Evolutionary conservation across 208 protist species (phyloP), one percentile per base, ranked within the genome.

Genomic region (Trypanosoma melophagium): DNA sequence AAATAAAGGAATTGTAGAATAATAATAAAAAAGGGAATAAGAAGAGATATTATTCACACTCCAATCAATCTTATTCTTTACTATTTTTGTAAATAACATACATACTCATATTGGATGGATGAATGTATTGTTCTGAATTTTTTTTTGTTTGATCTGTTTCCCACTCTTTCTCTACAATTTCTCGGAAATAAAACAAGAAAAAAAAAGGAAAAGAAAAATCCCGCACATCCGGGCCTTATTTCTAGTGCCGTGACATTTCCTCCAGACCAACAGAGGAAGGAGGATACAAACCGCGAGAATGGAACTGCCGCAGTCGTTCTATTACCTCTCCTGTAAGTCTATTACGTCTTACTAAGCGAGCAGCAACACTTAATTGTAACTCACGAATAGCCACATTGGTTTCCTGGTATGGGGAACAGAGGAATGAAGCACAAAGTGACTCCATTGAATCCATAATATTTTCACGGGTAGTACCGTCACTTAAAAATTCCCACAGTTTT

Each of bases 221-320:
- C n/a, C 35, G 14, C 12, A 66, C 51, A 25, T 54, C n/a, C 0
- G 45, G 14, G 54, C 7, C 28, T 28, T 12, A 12, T 40, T 52
- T 50, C 38, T 65, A 60, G 24, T 19, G 35, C 3, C 83, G 84
- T 10, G 76, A 66, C 56, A 91, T 69, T 24, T 69, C 68, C 12
- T 79, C 81, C 4, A 89, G 74, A 8, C 83, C 83, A 17, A 71
- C 69, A 9, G 87, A 90, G 9, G 79, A 75, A 12, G 77, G 66
- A 5, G 87, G 87, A 74, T 96, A 92, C 16, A 96, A 66, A 1
- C 90, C 87, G 13, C 69, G 51, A 19, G 61, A 40, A 54, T 21
- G 14, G 47, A 68, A 67, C 52, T 79, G 59, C 41, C 63, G 42
- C 31, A 93, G 59, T 42, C 64, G 47, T 19, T 65, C 55, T 47